Evolutionary conservation across 305 asterid species (phyloP).

Genomic region (Fraxinus sp.): DNA sequence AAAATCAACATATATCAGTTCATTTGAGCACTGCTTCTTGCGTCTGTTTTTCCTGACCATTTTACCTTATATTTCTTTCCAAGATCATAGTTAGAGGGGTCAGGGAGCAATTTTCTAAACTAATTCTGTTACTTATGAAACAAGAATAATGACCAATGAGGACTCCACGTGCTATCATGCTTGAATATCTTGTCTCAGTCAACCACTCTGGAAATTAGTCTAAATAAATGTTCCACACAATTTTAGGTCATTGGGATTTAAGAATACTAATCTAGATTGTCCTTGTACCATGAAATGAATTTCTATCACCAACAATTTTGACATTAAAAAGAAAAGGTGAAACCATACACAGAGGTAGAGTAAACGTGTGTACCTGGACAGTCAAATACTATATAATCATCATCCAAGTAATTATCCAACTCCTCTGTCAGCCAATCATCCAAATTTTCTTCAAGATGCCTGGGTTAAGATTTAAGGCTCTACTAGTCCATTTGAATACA

Average conservation of each 20-base stretch:
- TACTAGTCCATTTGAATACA: neutral
- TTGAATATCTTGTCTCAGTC: neutral
- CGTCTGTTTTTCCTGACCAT: neutral
- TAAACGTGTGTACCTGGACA: constrained; percentile 67
- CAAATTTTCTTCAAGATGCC: constrained; percentile 88
- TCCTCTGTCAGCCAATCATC: constrained; percentile 91
- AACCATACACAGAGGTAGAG: neutral
- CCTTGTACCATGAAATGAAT: neutral
- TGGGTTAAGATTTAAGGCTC: constrained; percentile 54
- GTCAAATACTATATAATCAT: constrained; percentile 89
- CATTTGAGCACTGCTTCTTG: neutral
- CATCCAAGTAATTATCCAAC: constrained; percentile 85
- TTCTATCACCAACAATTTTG: neutral
- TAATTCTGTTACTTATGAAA: neutral
- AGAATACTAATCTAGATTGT: neutral
- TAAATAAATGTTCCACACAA: neutral
- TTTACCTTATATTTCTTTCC: neutral
- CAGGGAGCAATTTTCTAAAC: neutral
- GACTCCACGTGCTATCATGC: neutral
- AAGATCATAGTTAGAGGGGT: neutral
- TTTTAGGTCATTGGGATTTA: neutral
- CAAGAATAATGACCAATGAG: neutral
- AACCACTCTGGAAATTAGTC: neutral
- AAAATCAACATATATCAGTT: neutral
- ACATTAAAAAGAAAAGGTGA: neutral